Conservation (phyloP, 2,329 filamentous ascomycete species). For the Calonectria pseudoreteaudii region DNA sequence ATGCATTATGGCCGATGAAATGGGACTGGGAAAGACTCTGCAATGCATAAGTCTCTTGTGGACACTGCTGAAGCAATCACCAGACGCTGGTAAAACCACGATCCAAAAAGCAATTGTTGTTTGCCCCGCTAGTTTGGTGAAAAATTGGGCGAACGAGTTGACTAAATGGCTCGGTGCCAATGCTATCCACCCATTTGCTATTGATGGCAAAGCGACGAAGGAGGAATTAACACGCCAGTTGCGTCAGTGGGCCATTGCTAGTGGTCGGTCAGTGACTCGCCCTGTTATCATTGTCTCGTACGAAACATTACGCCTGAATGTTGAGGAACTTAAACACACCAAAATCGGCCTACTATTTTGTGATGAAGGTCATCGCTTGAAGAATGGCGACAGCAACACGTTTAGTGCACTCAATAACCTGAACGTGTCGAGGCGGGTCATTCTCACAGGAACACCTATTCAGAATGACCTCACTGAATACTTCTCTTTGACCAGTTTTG, state of each 20-base stretch:
- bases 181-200: constrained; percentile 91
- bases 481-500: constrained; percentile 95
- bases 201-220: constrained; percentile 96
- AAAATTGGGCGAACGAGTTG: constrained; percentile 98
- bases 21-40: constrained; percentile 96
- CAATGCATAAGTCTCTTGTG: constrained; percentile 98
- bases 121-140: constrained; percentile 94
- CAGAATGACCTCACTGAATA: constrained; percentile 99
- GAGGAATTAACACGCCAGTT: constrained; percentile 91
- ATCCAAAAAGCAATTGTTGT: constrained; percentile 98
- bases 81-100: constrained; percentile 91
- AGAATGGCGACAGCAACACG: constrained; percentile 96
- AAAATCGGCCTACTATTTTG: constrained; percentile 94
- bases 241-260: constrained; percentile 93
- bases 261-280: constrained; percentile 87
- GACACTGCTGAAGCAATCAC: constrained; percentile 95
- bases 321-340: constrained; percentile 88
- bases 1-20: constrained; percentile 99
- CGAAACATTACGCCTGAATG: constrained; percentile 91
- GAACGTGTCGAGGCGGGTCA: constrained; percentile 91
- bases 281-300: constrained; percentile 98
- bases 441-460: constrained; percentile 95
- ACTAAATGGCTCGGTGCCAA: constrained; percentile 96
- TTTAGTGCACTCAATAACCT: constrained; percentile 91
- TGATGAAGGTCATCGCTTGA: constrained; percentile 95